These are phyloP conservation scores for Aspergillus heteromorphus DNA, from an alignment of 495 filamentous ascomycete species.

Conservation along the genomic window DNA sequence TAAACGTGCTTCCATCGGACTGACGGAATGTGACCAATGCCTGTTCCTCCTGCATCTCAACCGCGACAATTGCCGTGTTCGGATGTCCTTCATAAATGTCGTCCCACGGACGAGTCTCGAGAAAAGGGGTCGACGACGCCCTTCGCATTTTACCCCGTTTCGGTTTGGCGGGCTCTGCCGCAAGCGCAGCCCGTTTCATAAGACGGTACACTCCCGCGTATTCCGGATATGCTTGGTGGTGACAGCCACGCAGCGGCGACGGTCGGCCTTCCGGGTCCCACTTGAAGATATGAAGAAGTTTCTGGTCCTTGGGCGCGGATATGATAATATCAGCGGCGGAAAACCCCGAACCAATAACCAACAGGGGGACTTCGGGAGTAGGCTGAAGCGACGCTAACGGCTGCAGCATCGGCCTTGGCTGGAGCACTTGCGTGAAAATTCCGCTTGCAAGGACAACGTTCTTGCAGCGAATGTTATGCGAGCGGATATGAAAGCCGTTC, in stretches of 20 bases:
- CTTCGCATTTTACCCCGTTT: constrained; percentile 26
- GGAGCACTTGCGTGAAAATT: constrained; percentile 54
- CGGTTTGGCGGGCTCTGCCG: constrained; percentile 13
- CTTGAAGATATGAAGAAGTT: constrained; percentile 58
- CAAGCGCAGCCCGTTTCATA: constrained; percentile 53
- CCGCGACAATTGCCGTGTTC: constrained; percentile 47
- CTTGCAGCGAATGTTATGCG: constrained; percentile 52
- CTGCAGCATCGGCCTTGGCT: constrained; percentile 44
- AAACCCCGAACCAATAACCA: constrained; percentile 63
- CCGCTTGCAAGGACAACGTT: constrained; percentile 61
- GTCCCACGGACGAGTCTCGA: constrained; percentile 45
- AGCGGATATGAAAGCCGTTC: constrained; percentile 48
- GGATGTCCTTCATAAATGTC: constrained; percentile 53
- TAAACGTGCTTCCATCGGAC: constrained; percentile 40
- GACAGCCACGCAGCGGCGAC: constrained; percentile 56
- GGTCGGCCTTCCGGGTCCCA: constrained; percentile 54
- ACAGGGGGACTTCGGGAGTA: constrained; percentile 29
- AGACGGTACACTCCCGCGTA: constrained; percentile 59
- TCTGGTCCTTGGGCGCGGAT: constrained; percentile 43
- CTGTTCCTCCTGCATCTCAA: constrained; percentile 29
- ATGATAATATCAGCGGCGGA: constrained; percentile 61
- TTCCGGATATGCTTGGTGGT: constrained; percentile 62
- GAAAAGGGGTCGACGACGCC: constrained; percentile 39
- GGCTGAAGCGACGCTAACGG: constrained; percentile 30
- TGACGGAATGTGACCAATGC: constrained; percentile 44